Base-by-base conservation (phyloP, 306 rosid genomes). In the Echinosophora koreensis region DNA sequence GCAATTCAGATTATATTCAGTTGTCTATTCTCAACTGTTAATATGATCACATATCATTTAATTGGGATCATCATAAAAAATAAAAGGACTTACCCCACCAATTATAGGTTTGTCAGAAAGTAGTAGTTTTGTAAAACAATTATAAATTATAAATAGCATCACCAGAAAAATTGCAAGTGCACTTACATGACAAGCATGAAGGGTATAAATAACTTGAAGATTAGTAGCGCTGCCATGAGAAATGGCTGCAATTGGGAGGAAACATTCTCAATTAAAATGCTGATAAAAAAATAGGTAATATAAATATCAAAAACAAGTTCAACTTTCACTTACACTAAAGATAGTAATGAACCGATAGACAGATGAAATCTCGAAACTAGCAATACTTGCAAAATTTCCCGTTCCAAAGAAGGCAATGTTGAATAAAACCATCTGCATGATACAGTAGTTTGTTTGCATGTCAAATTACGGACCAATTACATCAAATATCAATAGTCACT, bases 141-240 rank as follows among this genome's bases (percentile, higher is more conserved):
- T 49, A 37, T n/a, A n/a, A n/a, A n/a, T n/a, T n/a, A n/a, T 60
- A 55, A 59, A 71, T 70, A 69, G 51, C 46, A 16, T 57, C 63
- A 55, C 28, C 2, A 46, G 42, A 12, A 54, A 83, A 47, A 51
- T 17, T 58, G 76, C 52, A 69, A 74, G 58, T 73, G 59, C 66
- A 86, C 98, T 93, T 86, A 93, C 98, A 93, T 89, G 76, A 93
- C 98, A 50, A 91, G 91, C 86, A 93, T 78, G 90, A 93, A 93
- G 50, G 97, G 98, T 80, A 93, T 93, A 82, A 88, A 86, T 77
- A 93, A 80, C 91, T 93, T 93, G 91, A 89, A 89, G 80, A 93
- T 88, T 30, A 93, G 98, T 39, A 93, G 88, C 18, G 98, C 91
- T 66, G 98, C 90, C 98, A 93, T 93, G 71, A 93, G 88, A 80